A percentile compares a stretch with the other conserved stretches of the same genome.
These are phyloP conservation scores for Fusarium sp. DNA, from an alignment of 2,329 filamentous ascomycete species.

Conservation along the genomic window DNA sequence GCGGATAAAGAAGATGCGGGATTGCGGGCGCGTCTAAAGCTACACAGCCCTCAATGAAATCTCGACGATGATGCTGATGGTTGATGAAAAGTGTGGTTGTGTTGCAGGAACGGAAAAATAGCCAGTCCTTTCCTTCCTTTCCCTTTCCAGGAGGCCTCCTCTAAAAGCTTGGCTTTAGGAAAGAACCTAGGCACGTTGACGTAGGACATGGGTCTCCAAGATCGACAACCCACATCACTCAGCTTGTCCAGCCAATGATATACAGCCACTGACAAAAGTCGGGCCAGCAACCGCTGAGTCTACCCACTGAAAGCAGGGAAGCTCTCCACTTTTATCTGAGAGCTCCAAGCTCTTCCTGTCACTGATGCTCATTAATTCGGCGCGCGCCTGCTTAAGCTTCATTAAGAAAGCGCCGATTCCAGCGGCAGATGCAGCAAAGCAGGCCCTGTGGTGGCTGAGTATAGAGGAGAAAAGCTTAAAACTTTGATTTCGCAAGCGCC, in stretches of 20 bases:
- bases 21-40: not conserved
- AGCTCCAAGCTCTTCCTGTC: constrained; percentile 36
- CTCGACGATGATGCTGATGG: constrained; percentile 18
- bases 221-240: constrained; percentile 9
- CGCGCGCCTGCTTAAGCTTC: constrained; percentile 18
- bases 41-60: constrained; percentile 18
- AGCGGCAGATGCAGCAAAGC: not conserved
- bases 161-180: constrained; percentile 17
- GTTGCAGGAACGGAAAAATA: constrained; percentile 28
- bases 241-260: not conserved
- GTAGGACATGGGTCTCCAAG: constrained; percentile 37
- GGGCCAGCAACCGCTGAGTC: constrained; percentile 16
- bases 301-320: constrained; percentile 7
- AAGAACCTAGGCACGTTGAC: constrained; percentile 28
- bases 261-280: constrained; percentile 7
- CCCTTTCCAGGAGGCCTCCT: constrained; percentile 40
- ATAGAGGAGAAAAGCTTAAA: constrained; percentile 31
- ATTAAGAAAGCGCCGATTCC: constrained; percentile 33
- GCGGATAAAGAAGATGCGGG: constrained; percentile 8
- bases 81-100: constrained; percentile 18
- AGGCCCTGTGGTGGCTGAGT: constrained; percentile 20
- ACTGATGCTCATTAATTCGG: constrained; percentile 38
- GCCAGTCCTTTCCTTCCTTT: not conserved
- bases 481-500: constrained; percentile 23
- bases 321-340: constrained; percentile 22